Base-by-base conservation (phyloP, 2,329 filamentous ascomycete species). In the Penicillium sp. region DNA sequence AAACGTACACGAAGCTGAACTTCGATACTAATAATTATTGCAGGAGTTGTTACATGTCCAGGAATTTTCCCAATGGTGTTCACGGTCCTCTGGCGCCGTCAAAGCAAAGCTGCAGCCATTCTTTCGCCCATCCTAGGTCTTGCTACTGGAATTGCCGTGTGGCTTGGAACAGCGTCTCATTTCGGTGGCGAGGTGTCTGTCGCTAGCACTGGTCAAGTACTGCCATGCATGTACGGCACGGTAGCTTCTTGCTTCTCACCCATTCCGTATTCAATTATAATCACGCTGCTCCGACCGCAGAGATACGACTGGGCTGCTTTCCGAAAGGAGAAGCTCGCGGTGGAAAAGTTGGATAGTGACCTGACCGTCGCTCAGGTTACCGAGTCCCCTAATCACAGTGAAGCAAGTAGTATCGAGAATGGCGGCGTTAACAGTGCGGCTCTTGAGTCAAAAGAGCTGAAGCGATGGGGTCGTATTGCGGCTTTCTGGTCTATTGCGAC, bases 11-110 rank as follows among this genome's bases (percentile, higher is more conserved):
- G 10, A 6, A 13, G 5, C 13, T 14, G 7, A 18, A 37, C 4
- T 6, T 18, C 6, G 5, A 6, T 46, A 55, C 39, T 55, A 27
- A 60, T 11, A 18, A 11, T 1, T 3, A 10, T 2, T 3, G 9
- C 39, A 75, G 80, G 82, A 3, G 79, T 84, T 0, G 63, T 85
- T 10, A 83, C 81, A 0, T 83, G 81, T 37, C 81, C 82, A 0
- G 82, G 82, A 0, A 82, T 84, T 54, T 81, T 84, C 62, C 82
- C 83, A 0, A 84, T 82, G 6, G 75, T 78, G 0, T 83, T 84
- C 55, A 82, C 82, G 0, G 79, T 85, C 18, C 72, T 85, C 1
- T 85, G 82, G 82, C 75, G 75, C 37, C 75, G 75, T 11, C 82
- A 85, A 65, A 82, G 76, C 47, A 79, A 74, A 51, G 68, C 72